phyloP scores from a whole-genome alignment of 768 basidiomycete genomes.

The Hebeloma cylindrosporum region DNA sequence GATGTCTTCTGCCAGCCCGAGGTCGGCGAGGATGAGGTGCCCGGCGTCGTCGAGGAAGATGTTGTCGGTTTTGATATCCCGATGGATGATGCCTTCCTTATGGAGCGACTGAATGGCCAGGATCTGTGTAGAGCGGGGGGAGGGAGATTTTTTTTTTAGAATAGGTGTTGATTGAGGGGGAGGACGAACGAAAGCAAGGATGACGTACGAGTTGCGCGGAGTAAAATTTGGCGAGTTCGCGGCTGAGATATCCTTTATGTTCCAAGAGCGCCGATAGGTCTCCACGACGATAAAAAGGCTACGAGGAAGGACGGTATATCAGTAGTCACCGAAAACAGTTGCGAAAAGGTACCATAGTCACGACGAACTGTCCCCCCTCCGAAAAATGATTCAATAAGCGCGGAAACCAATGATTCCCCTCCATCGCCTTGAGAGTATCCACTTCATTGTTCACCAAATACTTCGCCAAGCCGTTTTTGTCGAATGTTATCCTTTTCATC shows the following conservation, averaged over 20 bases:
- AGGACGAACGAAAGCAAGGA: not conserved
- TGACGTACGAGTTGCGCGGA: conserved; percentile 27
- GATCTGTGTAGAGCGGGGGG: conserved; percentile 24
- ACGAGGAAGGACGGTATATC: not conserved
- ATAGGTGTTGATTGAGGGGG: not conserved
- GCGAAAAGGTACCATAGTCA: conserved; percentile 23
- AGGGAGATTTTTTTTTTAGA: too few relatives aligned
- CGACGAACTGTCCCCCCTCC: conserved; percentile 23
- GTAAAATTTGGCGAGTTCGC: conserved; percentile 28
- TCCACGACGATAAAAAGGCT: conserved; percentile 28
- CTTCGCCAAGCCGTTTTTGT: conserved; percentile 24
- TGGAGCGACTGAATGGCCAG: conserved; percentile 34
- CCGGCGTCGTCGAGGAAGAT: conserved; percentile 33
- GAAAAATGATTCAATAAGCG: conserved; percentile 23
- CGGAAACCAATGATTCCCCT: conserved; percentile 25
- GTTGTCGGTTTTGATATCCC: conserved; percentile 38
- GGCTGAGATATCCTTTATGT: conserved; percentile 25
- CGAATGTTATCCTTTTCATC: conserved; percentile 28
- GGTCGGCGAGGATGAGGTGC: conserved; percentile 35
- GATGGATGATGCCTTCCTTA: conserved; percentile 33
- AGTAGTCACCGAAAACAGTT: not conserved
- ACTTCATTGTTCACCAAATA: conserved; percentile 25
- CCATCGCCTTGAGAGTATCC: conserved; percentile 23
- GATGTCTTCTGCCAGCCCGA: conserved; percentile 33
- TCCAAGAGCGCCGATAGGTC: conserved; percentile 23